Percentiles rank a stretch among this genome's conserved stretches.
Evolutionary conservation across 306 rosid genomes (phyloP).

Genomic region (Betula pendula): DNA sequence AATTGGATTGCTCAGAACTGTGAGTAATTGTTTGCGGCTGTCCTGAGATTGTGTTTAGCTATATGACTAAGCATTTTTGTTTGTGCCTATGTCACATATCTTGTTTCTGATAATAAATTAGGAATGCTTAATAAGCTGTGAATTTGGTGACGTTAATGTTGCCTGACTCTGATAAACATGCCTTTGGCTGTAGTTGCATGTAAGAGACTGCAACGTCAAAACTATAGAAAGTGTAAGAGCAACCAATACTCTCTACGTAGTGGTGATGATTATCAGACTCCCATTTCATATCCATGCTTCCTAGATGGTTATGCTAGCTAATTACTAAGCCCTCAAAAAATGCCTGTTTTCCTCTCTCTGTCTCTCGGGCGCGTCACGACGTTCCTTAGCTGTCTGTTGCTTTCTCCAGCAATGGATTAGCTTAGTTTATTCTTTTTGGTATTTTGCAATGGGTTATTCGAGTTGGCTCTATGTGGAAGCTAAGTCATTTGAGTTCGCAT

Average conservation of each 20-base stretch:
- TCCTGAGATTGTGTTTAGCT: constrained; percentile 4
- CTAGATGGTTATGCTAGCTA: background rate
- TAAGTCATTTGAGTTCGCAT: too few species aligned
- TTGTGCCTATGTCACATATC: background rate
- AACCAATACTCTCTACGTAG: background rate
- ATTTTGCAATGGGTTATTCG: too few species aligned
- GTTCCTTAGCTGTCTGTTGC: too few species aligned
- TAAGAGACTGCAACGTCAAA: background rate
- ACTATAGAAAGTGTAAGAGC: background rate
- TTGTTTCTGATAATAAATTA: constrained; percentile 5
- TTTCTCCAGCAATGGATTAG: too few species aligned
- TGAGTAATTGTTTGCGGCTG: constrained; percentile 45
- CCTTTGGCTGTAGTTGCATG: background rate
- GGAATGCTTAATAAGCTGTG: background rate
- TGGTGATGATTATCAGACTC: background rate
- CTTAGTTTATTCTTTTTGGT: too few species aligned
- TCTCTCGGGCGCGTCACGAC: too few species aligned
- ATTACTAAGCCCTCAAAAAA: background rate
- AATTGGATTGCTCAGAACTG: constrained; percentile 97
- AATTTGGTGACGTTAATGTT: background rate
- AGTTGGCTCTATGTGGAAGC: too few species aligned
- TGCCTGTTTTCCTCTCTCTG: too few species aligned
- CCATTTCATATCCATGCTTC: background rate
- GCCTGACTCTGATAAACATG: background rate
- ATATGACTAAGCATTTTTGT: background rate